phyloP scores from a whole-genome alignment of 192 early-diverging fungal genomes.

The Phycomyces blakesleeanus region DNA sequence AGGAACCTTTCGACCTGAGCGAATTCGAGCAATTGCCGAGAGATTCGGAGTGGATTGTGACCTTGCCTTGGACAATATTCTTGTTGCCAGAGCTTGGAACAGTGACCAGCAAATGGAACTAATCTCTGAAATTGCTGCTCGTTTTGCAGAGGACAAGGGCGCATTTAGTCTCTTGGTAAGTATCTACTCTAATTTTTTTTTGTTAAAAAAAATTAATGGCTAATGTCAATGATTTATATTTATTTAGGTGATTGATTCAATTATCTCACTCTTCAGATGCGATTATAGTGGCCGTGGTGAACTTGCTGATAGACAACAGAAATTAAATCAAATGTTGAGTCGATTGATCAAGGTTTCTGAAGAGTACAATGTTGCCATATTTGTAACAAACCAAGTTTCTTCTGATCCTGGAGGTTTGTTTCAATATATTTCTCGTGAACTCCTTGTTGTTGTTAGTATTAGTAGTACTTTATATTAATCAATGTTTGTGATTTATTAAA shows the following conservation, averaged over 20 bases:
- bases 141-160: slow-evolving; percentile 67
- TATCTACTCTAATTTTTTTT: not conserved
- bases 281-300: slow-evolving; percentile 86
- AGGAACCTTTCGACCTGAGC: slow-evolving; percentile 81
- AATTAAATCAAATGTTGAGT: slow-evolving; percentile 70
- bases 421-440: not conserved
- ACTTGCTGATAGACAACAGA: slow-evolving; percentile 80
- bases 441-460: too few species aligned
- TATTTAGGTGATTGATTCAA: slow-evolving; percentile 68
- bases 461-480: too few species aligned
- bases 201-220: too few species aligned
- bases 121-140: slow-evolving; percentile 65
- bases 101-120: slow-evolving; percentile 83
- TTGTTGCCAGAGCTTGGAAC: slow-evolving; percentile 77
- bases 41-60: slow-evolving; percentile 64
- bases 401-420: slow-evolving; percentile 33
- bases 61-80: slow-evolving; percentile 70
- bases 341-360: slow-evolving; percentile 73
- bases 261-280: slow-evolving; percentile 78
- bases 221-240: not conserved
- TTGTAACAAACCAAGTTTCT: slow-evolving; percentile 71
- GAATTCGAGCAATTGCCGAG: slow-evolving; percentile 69
- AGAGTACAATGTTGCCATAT: slow-evolving; percentile 83
- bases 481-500: slow-evolving; percentile 6
- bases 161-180: slow-evolving; percentile 53